Conservation (phyloP, 139 green algal genomes). For the Tetraselmis chui region DNA sequence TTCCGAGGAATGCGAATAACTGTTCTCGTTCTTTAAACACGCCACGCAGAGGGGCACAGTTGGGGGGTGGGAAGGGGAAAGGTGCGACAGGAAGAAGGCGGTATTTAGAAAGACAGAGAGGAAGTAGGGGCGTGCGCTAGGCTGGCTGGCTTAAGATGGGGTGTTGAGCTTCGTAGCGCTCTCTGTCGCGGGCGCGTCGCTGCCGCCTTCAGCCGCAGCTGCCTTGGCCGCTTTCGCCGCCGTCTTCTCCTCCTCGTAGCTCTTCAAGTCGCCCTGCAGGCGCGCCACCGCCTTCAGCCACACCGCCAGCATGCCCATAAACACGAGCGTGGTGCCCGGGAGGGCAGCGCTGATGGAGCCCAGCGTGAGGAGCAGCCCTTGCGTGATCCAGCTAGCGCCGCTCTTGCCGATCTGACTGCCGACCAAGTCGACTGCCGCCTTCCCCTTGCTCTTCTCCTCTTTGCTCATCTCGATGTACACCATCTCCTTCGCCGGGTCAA, state of each 20-base stretch:
- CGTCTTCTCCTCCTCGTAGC: not conserved
- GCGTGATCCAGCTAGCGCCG: conserved; percentile 47
- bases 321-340: conserved; percentile 41
- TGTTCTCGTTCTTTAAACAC: no score
- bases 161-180: not conserved
- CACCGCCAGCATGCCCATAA: conserved; percentile 37
- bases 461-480: conserved; percentile 78
- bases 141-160: no score
- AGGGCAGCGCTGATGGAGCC: conserved; percentile 46
- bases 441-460: conserved; percentile 74
- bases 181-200: not conserved
- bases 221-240: not conserved
- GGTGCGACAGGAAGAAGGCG: no score
- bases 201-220: no score
- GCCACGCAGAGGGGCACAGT: no score
- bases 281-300: conserved; percentile 46
- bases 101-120: no score
- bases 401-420: conserved; percentile 73
- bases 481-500: conserved; percentile 85
- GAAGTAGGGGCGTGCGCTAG: no score
- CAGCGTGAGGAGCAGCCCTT: conserved; percentile 49
- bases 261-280: conserved; percentile 12
- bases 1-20: no score
- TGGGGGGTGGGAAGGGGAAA: no score
- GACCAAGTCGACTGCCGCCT: conserved; percentile 81